Percentiles rank a stretch among this genome's conserved stretches.
Evolutionary conservation across 2,329 filamentous ascomycete genomes (phyloP).

Genomic region (Penicillium psychrosexuale): DNA sequence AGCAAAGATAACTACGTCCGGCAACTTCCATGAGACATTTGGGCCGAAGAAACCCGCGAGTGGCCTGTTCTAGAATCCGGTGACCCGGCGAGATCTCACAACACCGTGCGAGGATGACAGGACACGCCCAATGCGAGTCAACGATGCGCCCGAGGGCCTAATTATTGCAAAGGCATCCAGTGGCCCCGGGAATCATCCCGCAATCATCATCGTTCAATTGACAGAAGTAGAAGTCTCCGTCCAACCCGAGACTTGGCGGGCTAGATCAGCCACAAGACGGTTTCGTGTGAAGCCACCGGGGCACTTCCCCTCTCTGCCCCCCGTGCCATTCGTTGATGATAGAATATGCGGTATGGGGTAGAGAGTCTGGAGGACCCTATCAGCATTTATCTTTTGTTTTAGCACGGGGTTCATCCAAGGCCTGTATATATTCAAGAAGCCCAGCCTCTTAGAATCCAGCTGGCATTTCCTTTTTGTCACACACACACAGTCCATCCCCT

Average conservation of each 20-base stretch:
- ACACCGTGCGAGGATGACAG: conserved; percentile 25
- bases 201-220: conserved; percentile 12
- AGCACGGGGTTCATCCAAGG: neutral
- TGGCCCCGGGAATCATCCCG: conserved; percentile 14
- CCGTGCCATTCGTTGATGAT: neutral
- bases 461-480: conserved; percentile 5
- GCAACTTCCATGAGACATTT: conserved; percentile 27
- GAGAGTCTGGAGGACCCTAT: neutral
- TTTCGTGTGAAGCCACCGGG: conserved; percentile 19
- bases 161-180: conserved; percentile 17
- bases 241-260: conserved; percentile 23
- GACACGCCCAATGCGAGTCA: conserved; percentile 10
- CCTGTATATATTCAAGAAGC: conserved; percentile 7
- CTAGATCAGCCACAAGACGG: conserved; percentile 22
- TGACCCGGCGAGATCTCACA: conserved; percentile 26
- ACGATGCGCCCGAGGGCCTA: conserved; percentile 11
- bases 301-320: conserved; percentile 9
- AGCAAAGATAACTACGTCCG: conserved; percentile 20
- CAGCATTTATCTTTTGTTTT: neutral
- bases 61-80: conserved; percentile 29
- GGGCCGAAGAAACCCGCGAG: conserved; percentile 24
- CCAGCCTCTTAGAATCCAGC: conserved; percentile 2
- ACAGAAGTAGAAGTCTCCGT: conserved; percentile 14
- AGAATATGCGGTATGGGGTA: neutral
- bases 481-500: conserved; percentile 1